Base-by-base conservation (phyloP, 1,139 yeast genomes). In the Yamadazyma membranifaciens region DNA sequence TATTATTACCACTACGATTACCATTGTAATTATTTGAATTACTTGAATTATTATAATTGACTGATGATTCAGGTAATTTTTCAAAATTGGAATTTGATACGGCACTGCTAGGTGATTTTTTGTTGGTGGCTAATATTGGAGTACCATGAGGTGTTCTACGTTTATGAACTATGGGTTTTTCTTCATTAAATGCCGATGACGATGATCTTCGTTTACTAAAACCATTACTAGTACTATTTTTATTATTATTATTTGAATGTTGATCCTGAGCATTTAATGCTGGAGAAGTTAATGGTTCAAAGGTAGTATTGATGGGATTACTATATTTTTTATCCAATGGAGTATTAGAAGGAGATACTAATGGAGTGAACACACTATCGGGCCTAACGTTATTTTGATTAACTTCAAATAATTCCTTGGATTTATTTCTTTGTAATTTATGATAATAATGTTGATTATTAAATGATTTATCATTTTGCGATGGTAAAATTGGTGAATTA, bases 281-380 rank as follows among this genome's bases (percentile, higher is more conserved):
- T 0, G 91, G 89, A 1, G 87, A 81, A 2, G 87, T 79, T 46
- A 83, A 49, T 35, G 79, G 68, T 64, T 75, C 69, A 53, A 72
- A 62, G 43, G 68, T 49, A 26, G 69, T 55, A 39, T 58, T 66
- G 9, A 62, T 58, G 1, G 74, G 69, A 9, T 60, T 55, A 7
- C 45, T 10, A 31, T 44, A 38, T 28, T 46, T 43, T 14, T 36
- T 37, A 29, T 81, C 88, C 50, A 77, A 55, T 0, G 91, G 89
- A 1, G 87, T 80, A 17, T 77, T 81, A 3, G 85, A 84, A 0
- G 95, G 95, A 2, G 89, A 82, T 10, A 84, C 78, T 39, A 86
- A 66, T 0, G 95, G 94, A 0, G 94, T 85, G 59, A 80, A 83
- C 4, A 77, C 75, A 9, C 73, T 73, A 42, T 71, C 77, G 0